A percentile compares a stretch with the other conserved stretches of the same genome.
Evolutionary conservation across 345 rosid species (phyloP).

Genomic region (Camelina hispida): DNA sequence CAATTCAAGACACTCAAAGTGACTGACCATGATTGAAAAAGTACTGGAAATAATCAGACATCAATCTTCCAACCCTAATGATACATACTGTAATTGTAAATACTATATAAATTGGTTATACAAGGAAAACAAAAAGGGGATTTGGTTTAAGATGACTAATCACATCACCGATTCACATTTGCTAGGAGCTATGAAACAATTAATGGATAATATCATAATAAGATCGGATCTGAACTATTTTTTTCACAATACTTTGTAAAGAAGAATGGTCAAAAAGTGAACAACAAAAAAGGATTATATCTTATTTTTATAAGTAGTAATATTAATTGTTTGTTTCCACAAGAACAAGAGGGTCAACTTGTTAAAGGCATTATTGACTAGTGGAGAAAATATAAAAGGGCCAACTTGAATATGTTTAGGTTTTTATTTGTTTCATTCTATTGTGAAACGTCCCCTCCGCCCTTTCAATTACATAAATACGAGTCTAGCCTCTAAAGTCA

Average conservation of each 20-base stretch:
- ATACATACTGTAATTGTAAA: no score
- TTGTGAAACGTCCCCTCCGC: background rate
- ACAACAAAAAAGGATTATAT: background rate
- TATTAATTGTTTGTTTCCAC: background rate
- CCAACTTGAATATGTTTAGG: background rate
- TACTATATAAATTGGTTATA: no score
- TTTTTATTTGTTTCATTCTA: background rate
- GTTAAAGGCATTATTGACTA: background rate
- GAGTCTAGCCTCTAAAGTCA: background rate
- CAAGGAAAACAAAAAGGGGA: no score
- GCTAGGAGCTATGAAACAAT: background rate
- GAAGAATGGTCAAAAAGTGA: background rate
- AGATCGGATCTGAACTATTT: background rate
- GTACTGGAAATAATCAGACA: no score
- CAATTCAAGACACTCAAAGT: no score
- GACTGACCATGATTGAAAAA: no score
- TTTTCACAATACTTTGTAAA: background rate
- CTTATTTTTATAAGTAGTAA: background rate
- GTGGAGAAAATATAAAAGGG: background rate
- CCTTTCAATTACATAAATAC: background rate
- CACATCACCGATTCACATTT: background rate
- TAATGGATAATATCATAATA: background rate
- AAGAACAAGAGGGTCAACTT: background rate
- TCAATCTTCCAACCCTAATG: no score
- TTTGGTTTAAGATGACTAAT: background rate